These are phyloP conservation scores for Aegilops longissima DNA, from an alignment of 176 grass and related monocot genomes.

Conservation along the genomic window DNA sequence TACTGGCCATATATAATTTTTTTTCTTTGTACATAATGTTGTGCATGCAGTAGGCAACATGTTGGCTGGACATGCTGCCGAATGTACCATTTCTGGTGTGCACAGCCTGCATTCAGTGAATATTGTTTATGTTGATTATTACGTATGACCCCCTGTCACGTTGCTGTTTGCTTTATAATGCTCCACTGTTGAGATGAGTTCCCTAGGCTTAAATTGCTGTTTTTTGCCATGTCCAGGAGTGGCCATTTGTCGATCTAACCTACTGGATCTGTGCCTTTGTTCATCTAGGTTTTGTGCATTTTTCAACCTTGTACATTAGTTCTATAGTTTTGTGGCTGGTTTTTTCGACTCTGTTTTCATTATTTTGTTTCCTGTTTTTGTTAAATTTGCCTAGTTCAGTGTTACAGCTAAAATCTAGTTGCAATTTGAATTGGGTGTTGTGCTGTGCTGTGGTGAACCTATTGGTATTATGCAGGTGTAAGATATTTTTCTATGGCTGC, in stretches of 20 bases:
- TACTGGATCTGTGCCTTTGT: neutral
- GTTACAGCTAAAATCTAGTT: neutral
- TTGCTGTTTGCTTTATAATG: neutral
- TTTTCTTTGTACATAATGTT: constrained; percentile 2
- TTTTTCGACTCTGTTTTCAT: neutral
- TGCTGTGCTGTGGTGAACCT: neutral
- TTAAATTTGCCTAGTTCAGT: constrained; percentile 6
- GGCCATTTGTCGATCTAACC: too few relatives aligned
- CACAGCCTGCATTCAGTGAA: neutral
- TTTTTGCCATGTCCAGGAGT: neutral
- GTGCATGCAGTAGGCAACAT: neutral
- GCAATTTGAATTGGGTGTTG: neutral
- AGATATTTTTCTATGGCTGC: neutral
- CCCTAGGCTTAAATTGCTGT: neutral
- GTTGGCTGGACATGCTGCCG: neutral
- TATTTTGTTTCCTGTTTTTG: neutral
- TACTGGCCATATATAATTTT: neutral
- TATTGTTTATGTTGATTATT: neutral
- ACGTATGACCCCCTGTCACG: neutral
- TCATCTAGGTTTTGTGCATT: neutral
- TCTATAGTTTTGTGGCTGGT: neutral
- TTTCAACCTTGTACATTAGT: neutral
- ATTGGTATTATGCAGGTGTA: neutral
- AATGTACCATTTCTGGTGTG: constrained; percentile 8
- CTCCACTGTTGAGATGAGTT: neutral